Percentiles rank a stretch among this genome's conserved stretches.
Evolutionary conservation across 75 land plant genomes (phyloP).

Genomic region (Chamaecyparis obtusa): DNA sequence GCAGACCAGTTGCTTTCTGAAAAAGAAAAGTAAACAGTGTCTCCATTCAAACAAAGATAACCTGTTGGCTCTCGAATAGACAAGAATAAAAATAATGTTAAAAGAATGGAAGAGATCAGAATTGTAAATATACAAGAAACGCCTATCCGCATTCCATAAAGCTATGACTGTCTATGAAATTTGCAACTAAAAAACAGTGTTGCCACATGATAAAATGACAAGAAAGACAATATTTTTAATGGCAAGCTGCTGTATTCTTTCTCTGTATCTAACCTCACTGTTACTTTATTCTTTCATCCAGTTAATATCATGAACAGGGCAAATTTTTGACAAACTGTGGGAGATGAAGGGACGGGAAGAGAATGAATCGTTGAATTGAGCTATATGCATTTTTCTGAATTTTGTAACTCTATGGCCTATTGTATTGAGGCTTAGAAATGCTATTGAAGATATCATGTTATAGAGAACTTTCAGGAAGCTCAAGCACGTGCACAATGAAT

Average conservation of each 20-base stretch:
- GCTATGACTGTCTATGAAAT: not conserved
- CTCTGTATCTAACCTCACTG: not conserved
- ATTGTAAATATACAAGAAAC: not conserved
- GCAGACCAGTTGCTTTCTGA: not conserved
- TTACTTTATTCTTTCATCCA: not conserved
- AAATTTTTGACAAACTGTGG: not conserved
- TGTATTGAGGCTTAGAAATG: not conserved
- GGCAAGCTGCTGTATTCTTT: not conserved
- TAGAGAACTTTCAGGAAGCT: not conserved
- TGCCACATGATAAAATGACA: not conserved
- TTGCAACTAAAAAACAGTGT: not conserved
- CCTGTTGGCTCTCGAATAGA: not conserved
- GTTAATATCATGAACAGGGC: not conserved
- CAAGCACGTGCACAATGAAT: not conserved
- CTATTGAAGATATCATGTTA: no score
- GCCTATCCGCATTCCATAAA: not conserved
- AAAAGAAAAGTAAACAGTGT: not conserved
- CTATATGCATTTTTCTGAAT: not conserved
- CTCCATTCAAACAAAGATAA: not conserved
- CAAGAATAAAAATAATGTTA: not conserved
- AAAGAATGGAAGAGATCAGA: not conserved
- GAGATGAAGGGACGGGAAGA: not conserved
- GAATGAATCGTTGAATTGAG: not conserved
- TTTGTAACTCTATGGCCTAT: not conserved
- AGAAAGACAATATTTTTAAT: not conserved